Percentiles rank a stretch among this genome's conserved stretches.
Conservation (phyloP, 306 rosid genomes). For the Adenanthera pavonina region DNA sequence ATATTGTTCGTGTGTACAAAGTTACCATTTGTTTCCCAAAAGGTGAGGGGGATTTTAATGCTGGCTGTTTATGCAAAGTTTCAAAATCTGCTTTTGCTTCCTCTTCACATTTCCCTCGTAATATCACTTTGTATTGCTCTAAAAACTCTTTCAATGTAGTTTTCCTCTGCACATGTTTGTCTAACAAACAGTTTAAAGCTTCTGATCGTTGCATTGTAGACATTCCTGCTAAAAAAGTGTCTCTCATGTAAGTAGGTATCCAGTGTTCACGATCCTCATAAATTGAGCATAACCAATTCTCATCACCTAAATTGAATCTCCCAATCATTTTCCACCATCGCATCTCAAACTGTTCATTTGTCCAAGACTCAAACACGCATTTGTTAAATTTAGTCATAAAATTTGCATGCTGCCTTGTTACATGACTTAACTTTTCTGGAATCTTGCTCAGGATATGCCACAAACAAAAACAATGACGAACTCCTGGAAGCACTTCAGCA, state of each 20-base stretch:
- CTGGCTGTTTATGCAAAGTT: conserved; percentile 64
- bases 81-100: conserved; percentile 82
- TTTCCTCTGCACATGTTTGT: conserved; percentile 77
- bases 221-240: conserved; percentile 68
- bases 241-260: conserved; percentile 65
- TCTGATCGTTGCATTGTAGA: conserved; percentile 69
- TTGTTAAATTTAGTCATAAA: conserved; percentile 66
- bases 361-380: conserved; percentile 67
- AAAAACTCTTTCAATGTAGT: conserved; percentile 69
- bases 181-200: conserved; percentile 62
- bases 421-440: conserved; percentile 66
- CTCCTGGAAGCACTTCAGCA: conserved; percentile 55
- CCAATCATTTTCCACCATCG: conserved; percentile 70
- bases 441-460: conserved; percentile 77
- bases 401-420: conserved; percentile 52
- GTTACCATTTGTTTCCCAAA: conserved; percentile 73
- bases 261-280: conserved; percentile 65
- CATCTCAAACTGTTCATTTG: conserved; percentile 72
- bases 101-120: conserved; percentile 75
- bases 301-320: conserved; percentile 59
- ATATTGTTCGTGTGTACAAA: conserved; percentile 66
- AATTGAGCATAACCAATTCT: conserved; percentile 55
- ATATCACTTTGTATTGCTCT: conserved; percentile 62
- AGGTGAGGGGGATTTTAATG: conserved; percentile 76
- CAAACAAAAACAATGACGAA: conserved; percentile 65